Conservation (phyloP, 257 asterid species). For the Vinca minor region DNA sequence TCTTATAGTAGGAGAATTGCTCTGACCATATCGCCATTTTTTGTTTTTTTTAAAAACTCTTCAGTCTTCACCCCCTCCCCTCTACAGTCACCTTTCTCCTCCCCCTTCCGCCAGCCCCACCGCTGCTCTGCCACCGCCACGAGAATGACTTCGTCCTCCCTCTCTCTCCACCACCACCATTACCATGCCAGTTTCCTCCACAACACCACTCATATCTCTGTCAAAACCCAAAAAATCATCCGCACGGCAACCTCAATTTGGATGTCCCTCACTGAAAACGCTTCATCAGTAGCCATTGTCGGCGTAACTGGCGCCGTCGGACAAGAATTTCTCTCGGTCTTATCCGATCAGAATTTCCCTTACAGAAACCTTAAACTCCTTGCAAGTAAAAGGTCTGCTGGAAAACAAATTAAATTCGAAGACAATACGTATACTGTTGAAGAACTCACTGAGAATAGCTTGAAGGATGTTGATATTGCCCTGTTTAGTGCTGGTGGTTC, state of each 20-base stretch:
- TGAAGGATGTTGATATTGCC: constrained; percentile 68
- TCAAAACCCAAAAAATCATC: constrained; percentile 20
- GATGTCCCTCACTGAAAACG: constrained; percentile 74
- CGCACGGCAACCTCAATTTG: constrained; percentile 33
- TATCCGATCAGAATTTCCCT: constrained; percentile 74
- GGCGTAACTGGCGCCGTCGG: constrained; percentile 97
- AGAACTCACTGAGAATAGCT: constrained; percentile 56
- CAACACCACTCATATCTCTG: constrained; percentile 21
- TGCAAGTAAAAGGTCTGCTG: constrained; percentile 80
- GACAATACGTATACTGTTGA: constrained; percentile 42
- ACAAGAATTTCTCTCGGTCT: constrained; percentile 86
- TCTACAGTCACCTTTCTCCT: constrained; percentile 1
- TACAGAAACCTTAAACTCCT: constrained; percentile 79
- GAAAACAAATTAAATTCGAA: constrained; percentile 44
- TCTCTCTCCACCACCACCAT: constrained; percentile 36
- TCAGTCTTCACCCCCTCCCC: background rate
- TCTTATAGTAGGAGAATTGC: too few species aligned
- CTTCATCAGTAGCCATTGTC: constrained; percentile 82
- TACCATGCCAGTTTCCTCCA: constrained; percentile 12
- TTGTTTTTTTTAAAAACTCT: too few species aligned
- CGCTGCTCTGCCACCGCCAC: too few species aligned
- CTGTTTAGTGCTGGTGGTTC: constrained; percentile 92
- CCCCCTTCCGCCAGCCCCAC: background rate
- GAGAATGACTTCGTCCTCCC: constrained; percentile 37
- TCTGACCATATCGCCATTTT: too few species aligned